Conservation (phyloP, 78 protist species). For the Tieghemostelium lacteum region DNA sequence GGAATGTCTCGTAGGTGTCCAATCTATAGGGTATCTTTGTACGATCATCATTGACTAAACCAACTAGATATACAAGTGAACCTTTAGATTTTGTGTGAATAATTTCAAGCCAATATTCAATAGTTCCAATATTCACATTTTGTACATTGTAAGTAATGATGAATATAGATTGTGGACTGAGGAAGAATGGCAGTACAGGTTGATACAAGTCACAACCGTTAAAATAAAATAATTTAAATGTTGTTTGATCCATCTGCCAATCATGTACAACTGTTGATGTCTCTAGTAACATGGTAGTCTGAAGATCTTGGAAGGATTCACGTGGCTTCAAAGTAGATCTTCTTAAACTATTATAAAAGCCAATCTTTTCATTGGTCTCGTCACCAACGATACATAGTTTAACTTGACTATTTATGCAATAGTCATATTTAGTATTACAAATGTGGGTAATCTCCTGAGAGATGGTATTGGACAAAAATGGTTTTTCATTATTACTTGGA, state of each 20-base stretch:
- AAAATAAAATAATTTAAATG: constrained; percentile 43
- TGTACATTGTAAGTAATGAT: constrained; percentile 26
- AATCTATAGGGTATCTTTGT: neutral
- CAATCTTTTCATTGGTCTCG: constrained; percentile 24
- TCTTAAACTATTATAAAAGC: constrained; percentile 11
- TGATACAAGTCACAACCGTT: constrained; percentile 25
- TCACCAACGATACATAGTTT: constrained; percentile 72
- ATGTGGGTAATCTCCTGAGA: constrained; percentile 1
- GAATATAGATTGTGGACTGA: constrained; percentile 57
- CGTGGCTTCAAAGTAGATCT: neutral
- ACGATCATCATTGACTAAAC: constrained; percentile 14
- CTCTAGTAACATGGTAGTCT: neutral
- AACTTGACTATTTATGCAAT: constrained; percentile 66
- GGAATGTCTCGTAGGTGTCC: neutral
- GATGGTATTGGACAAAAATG: neutral
- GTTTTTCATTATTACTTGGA: constrained; percentile 5
- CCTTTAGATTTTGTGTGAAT: constrained; percentile 58
- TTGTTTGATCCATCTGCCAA: constrained; percentile 1
- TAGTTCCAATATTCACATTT: constrained; percentile 3
- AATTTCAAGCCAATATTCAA: constrained; percentile 64
- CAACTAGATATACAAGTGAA: constrained; percentile 29
- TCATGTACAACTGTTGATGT: neutral
- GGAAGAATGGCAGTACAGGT: constrained; percentile 39
- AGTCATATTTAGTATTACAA: constrained; percentile 12
- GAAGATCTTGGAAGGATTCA: neutral